Evolutionary conservation across 805 yeast genomes (phyloP).

Genomic region (Zygosaccharomyces bailii): DNA sequence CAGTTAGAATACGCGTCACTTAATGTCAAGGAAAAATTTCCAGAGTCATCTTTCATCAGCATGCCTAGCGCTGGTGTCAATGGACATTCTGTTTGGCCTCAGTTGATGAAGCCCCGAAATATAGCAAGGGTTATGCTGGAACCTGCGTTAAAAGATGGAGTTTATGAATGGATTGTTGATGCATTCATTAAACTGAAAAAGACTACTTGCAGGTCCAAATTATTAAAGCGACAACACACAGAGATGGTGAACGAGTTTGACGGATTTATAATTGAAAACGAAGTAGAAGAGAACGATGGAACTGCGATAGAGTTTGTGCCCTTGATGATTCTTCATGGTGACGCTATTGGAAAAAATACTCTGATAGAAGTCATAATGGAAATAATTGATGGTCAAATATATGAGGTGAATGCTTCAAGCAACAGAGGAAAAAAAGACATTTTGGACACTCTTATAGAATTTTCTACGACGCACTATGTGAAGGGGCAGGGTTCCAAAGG

Average conservation of each 20-base stretch:
- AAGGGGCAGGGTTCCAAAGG: conserved; percentile 52
- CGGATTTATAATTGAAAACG: conserved; percentile 38
- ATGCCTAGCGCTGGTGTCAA: conserved; percentile 7
- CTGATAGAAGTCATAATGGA: conserved; percentile 64
- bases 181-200: conserved; percentile 37
- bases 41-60: conserved; percentile 2
- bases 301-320: conserved; percentile 49
- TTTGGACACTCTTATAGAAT: conserved; percentile 60
- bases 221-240: conserved; percentile 26
- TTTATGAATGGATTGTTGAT: conserved; percentile 33
- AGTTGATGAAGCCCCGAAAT: conserved; percentile 31
- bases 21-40: conserved; percentile 12
- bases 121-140: conserved; percentile 34
- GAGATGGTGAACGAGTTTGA: conserved; percentile 28
- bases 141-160: conserved; percentile 18
- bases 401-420: conserved; percentile 77
- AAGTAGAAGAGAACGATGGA: conserved; percentile 21
- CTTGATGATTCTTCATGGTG: conserved; percentile 62
- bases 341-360: conserved; percentile 77
- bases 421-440: conserved; percentile 71
- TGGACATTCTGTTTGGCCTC: conserved; percentile 27
- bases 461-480: conserved; percentile 80
- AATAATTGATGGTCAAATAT: conserved; percentile 63
- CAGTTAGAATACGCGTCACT: conserved; percentile 19
- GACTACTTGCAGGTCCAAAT: conserved; percentile 35